phyloP scores from a whole-genome alignment of 176 grass and related monocot genomes.

The Echinochloa phyllopogon region DNA sequence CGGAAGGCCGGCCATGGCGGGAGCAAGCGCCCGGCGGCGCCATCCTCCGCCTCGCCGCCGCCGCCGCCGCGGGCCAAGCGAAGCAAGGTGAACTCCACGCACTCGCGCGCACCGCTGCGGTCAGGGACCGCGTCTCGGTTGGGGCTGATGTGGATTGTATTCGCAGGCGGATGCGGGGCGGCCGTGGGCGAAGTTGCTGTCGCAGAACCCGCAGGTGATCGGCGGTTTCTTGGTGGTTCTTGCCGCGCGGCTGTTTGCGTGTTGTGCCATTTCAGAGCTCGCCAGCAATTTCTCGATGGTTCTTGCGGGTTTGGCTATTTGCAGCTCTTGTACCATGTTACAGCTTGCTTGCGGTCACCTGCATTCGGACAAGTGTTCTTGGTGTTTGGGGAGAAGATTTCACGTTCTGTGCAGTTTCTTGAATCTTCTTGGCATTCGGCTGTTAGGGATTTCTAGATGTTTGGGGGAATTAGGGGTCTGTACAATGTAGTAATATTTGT shows the following conservation, averaged over 20 bases:
- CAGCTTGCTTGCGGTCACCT: not conserved
- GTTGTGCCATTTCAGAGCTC: not conserved
- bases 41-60: not conserved
- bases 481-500: not conserved
- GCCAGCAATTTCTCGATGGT: not conserved
- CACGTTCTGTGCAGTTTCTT: not conserved
- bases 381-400: not conserved
- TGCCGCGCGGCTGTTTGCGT: too few relatives aligned
- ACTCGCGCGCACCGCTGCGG: too few relatives aligned
- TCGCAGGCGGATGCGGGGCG: not conserved
- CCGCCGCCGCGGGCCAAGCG: constrained; percentile 38
- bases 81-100: constrained; percentile 51
- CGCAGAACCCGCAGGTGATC: constrained; percentile 54
- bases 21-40: constrained; percentile 10
- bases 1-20: not conserved
- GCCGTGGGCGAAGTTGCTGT: constrained; percentile 71
- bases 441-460: not conserved
- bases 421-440: not conserved
- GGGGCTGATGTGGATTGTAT: not conserved
- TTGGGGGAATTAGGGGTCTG: not conserved
- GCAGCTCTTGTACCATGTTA: not conserved
- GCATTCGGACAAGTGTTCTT: not conserved
- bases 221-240: not conserved
- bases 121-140: too few relatives aligned
- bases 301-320: not conserved